A percentile compares a stretch with the other conserved stretches of the same genome.
phyloP scores from a whole-genome alignment of 345 rosid genomes.

The Hibiscus tridactylites region DNA sequence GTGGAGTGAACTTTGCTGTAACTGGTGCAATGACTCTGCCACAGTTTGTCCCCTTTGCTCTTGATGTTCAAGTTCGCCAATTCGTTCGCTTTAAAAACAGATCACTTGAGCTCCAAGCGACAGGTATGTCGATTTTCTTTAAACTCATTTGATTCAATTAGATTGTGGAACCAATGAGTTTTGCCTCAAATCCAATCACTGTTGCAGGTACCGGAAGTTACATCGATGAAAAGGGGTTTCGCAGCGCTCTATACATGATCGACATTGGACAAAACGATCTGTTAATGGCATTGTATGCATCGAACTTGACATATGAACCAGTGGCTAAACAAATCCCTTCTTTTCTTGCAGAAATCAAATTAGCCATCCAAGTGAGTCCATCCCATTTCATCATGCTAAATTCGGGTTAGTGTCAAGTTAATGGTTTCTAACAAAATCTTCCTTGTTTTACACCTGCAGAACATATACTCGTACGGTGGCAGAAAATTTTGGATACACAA shows the following conservation, averaged over 20 bases:
- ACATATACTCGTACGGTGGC: conserved; percentile 41
- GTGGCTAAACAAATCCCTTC: conserved; percentile 38
- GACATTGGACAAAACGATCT: conserved; percentile 73
- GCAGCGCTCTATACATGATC: conserved; percentile 43
- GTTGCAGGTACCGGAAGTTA: conserved; percentile 5
- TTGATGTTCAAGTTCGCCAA: conserved; percentile 31
- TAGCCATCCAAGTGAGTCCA: conserved; percentile 33
- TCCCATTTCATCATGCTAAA: not conserved
- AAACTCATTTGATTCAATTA: not conserved
- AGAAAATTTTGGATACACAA: conserved; percentile 64
- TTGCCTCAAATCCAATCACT: not conserved
- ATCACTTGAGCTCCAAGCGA: conserved; percentile 30
- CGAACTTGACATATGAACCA: conserved; percentile 26
- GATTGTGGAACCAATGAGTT: not conserved
- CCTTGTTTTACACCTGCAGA: conserved; percentile 17
- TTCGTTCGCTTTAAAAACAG: conserved; percentile 34
- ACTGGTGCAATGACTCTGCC: conserved; percentile 38
- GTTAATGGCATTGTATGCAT: conserved; percentile 19
- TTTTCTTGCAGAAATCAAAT: conserved; percentile 43
- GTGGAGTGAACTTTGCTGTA: conserved; percentile 44
- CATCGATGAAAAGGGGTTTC: conserved; percentile 17
- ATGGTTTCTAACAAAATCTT: not conserved
- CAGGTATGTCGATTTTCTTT: conserved; percentile 4
- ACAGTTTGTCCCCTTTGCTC: conserved; percentile 22
- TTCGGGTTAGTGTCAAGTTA: not conserved